A percentile compares a stretch with the other conserved stretches of the same genome.
These are phyloP conservation scores for Hemisphaericaspora nanyangensis DNA, from an alignment of 805 yeast species.

Conservation along the genomic window DNA sequence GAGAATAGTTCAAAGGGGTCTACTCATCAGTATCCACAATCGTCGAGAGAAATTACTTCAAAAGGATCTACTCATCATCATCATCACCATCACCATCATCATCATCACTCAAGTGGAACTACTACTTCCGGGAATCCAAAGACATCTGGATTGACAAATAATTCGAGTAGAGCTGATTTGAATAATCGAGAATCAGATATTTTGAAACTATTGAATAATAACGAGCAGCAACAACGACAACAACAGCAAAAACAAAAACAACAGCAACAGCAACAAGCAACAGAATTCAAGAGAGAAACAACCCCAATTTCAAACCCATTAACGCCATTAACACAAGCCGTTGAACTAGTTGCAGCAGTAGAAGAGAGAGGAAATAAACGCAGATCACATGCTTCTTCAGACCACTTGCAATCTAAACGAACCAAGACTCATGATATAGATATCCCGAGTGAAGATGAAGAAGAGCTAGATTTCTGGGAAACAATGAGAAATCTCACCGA, in stretches of 20 bases:
- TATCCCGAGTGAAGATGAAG: constrained; percentile 46
- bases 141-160: constrained; percentile 4
- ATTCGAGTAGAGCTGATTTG: not conserved
- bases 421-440: constrained; percentile 6
- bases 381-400: constrained; percentile 1
- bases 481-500: constrained; percentile 54
- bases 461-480: constrained; percentile 70
- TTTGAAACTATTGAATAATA: constrained; percentile 40
- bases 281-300: constrained; percentile 1
- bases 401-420: constrained; percentile 8
- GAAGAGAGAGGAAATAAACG: constrained; percentile 13
- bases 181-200: constrained; percentile 39
- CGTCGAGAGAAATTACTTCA: constrained; percentile 29
- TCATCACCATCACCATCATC: constrained; percentile 29
- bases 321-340: constrained; percentile 41
- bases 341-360: constrained; percentile 33
- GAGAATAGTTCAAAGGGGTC: constrained; percentile 14
- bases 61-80: constrained; percentile 19
- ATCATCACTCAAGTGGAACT: constrained; percentile 8
- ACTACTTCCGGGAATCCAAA: not conserved
- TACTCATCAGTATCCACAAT: constrained; percentile 23
- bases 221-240: constrained; percentile 4
- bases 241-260: too few relatives aligned
- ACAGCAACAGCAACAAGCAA: not conserved
- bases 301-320: constrained; percentile 15